phyloP scores from a whole-genome alignment of 2,329 filamentous ascomycete genomes.

The Dothistroma pini region DNA sequence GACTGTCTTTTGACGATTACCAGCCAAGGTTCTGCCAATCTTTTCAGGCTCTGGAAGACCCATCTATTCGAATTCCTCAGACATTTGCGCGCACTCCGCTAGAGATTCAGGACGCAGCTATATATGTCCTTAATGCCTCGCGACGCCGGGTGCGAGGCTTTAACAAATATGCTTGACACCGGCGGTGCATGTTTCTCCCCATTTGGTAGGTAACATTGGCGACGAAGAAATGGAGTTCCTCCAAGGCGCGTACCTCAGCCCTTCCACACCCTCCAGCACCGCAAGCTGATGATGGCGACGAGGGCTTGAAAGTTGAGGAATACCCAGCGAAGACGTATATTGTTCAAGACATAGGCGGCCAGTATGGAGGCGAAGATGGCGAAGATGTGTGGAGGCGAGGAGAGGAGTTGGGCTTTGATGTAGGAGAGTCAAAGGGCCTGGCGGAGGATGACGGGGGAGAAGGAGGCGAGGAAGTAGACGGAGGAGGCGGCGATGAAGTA shows the following conservation, averaged over 20 bases:
- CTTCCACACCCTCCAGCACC: slow-evolving; percentile 12
- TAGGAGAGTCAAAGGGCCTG: slow-evolving; percentile 61
- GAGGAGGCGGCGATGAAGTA: slow-evolving; percentile 40
- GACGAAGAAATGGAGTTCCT: too few species aligned
- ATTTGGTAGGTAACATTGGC: too few species aligned
- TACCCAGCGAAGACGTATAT: slow-evolving; percentile 61
- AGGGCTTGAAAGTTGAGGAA: slow-evolving; percentile 63
- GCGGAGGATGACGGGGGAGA: slow-evolving; percentile 69
- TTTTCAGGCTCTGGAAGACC: too few species aligned
- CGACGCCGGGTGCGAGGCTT: too few species aligned
- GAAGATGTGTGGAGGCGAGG: slow-evolving; percentile 66
- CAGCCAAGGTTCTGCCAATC: too few species aligned
- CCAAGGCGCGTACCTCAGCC: not conserved
- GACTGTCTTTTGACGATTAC: too few species aligned
- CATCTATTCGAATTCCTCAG: too few species aligned
- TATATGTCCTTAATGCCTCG: too few species aligned
- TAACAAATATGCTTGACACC: too few species aligned
- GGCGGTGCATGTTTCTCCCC: too few species aligned
- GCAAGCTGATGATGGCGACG: slow-evolving; percentile 58
- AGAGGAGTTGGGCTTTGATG: slow-evolving; percentile 64
- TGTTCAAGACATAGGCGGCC: slow-evolving; percentile 63
- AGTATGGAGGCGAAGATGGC: slow-evolving; percentile 60
- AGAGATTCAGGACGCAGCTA: too few species aligned
- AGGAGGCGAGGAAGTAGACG: slow-evolving; percentile 72
- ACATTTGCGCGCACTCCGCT: too few species aligned